Conservation (phyloP, 1,284 basidiomycete species). For the Tetrapyrgos nigripes region DNA sequence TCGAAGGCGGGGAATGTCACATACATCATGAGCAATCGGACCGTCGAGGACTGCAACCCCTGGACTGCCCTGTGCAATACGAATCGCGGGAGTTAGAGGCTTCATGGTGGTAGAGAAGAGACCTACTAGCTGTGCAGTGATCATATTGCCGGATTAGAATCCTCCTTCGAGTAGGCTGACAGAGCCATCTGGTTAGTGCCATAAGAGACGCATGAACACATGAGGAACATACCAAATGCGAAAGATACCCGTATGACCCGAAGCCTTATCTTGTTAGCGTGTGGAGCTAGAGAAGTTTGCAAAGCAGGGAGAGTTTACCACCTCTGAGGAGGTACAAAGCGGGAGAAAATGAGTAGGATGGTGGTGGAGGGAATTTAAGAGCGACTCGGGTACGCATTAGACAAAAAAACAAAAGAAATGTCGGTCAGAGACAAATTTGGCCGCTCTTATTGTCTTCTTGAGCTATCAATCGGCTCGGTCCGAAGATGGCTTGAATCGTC, state of each 20-base stretch:
- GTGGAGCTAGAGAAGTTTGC: not conserved
- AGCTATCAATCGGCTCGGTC: not conserved
- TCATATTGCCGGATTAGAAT: not conserved
- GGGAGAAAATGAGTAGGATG: not conserved
- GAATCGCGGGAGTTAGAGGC: not conserved
- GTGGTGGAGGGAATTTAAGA: not conserved
- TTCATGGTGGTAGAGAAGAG: not conserved
- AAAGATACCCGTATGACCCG: not conserved
- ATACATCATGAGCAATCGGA: constrained; percentile 34
- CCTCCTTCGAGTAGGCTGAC: not conserved
- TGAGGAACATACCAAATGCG: not conserved
- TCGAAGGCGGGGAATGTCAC: constrained; percentile 12
- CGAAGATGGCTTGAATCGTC: not conserved
- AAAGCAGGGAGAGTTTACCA: not conserved
- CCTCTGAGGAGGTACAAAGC: not conserved
- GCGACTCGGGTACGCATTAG: not conserved
- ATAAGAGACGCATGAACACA: not conserved
- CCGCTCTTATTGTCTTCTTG: not conserved
- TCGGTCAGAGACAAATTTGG: not conserved
- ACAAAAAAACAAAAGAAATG: not conserved
- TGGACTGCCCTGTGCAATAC: not conserved
- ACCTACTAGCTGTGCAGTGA: not conserved
- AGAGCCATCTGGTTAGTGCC: not conserved
- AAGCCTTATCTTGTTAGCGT: not conserved
- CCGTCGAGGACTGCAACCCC: constrained; percentile 26